Percentiles rank a stretch among this genome's conserved stretches.
These are phyloP conservation scores for Mycosphaerella sp. DNA, from an alignment of 2,329 filamentous ascomycete species.

Conservation along the genomic window DNA sequence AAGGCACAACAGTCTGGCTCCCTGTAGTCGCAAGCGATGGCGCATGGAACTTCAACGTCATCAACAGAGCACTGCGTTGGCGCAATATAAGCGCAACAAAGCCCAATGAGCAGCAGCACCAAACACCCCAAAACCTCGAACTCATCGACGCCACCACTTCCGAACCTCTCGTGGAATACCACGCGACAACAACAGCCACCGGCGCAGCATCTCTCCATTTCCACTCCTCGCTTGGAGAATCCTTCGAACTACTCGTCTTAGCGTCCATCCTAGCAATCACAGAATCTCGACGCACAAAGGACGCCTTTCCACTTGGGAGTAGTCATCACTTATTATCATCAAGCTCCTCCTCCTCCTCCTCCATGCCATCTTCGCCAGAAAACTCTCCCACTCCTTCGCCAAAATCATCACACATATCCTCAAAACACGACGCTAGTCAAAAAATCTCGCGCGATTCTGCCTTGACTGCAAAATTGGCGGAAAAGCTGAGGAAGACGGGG, in stretches of 20 bases:
- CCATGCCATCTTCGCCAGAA: not conserved
- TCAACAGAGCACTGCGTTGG: not conserved
- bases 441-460: not conserved
- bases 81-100: not conserved
- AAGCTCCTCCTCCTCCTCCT: not conserved
- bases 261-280: conserved; percentile 3
- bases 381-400: not conserved
- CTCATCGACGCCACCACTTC: conserved; percentile 1
- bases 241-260: not conserved
- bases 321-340: not conserved
- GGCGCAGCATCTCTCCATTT: not conserved
- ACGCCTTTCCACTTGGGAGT: not conserved
- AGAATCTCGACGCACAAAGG: not conserved
- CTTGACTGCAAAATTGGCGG: not conserved
- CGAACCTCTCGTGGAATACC: not conserved
- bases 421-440: not conserved
- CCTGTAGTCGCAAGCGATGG: not conserved
- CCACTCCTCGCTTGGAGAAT: not conserved
- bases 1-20: conserved; percentile 3
- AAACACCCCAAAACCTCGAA: not conserved
- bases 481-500: not conserved
- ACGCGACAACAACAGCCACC: not conserved
- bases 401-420: no score
- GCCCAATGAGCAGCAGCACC: no score
- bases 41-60: conserved; percentile 1